These are phyloP conservation scores for Patellaria atrata DNA, from an alignment of 495 filamentous ascomycete genomes.

Conservation along the genomic window DNA sequence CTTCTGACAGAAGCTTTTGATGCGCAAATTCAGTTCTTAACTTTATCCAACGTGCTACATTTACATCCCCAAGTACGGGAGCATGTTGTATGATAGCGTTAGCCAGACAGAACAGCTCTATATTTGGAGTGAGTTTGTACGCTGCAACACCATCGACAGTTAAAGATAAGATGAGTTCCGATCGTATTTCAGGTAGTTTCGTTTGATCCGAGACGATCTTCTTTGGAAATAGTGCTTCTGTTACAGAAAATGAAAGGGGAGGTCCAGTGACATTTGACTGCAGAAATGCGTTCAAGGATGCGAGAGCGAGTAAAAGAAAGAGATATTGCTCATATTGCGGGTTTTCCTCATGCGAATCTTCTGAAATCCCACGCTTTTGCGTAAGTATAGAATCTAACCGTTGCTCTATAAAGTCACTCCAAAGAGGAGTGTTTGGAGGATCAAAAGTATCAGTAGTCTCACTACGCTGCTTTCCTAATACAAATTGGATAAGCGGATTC, in stretches of 20 bases:
- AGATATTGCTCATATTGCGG: conserved; percentile 23
- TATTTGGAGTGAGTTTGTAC: conserved; percentile 67
- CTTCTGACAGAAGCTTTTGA: conserved; percentile 73
- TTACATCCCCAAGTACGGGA: conserved; percentile 29
- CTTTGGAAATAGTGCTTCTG: conserved; percentile 40
- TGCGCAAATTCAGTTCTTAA: conserved; percentile 71
- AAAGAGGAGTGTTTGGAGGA: conserved; percentile 19
- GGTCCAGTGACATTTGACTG: conserved; percentile 90
- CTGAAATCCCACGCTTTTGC: conserved; percentile 6
- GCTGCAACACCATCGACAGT: conserved; percentile 72
- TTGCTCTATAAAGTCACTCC: conserved; percentile 28
- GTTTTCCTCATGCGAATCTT: conserved; percentile 4
- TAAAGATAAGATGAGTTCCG: conserved; percentile 45
- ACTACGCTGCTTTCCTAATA: conserved; percentile 21
- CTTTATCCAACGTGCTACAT: conserved; percentile 29
- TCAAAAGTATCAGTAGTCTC: conserved; percentile 9
- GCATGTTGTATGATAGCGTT: conserved; percentile 47
- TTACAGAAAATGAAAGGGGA: conserved; percentile 42
- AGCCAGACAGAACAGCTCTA: conserved; percentile 70
- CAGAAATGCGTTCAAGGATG: conserved; percentile 68
- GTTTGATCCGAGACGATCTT: conserved; percentile 14
- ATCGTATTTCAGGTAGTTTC: conserved; percentile 27
- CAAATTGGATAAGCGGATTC: conserved; percentile 15
- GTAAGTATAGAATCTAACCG: conserved; percentile 21
- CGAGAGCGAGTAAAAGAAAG: conserved; percentile 47